Base-by-base conservation (phyloP, 805 yeast genomes). In the Saccharomycopsis synnaedendra region DNA sequence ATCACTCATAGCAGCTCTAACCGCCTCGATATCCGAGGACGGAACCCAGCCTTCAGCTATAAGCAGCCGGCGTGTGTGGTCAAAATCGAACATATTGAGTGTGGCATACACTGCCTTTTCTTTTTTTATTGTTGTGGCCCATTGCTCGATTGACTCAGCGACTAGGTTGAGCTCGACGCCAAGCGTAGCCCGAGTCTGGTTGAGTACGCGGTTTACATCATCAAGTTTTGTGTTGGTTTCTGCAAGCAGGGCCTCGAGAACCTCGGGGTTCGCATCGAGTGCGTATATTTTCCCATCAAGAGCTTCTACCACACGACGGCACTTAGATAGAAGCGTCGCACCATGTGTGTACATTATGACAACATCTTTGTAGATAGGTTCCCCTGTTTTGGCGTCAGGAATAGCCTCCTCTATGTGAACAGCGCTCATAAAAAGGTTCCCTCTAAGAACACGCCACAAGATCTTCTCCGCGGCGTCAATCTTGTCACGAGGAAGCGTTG, bases 31-130 rank as follows among this genome's bases (percentile, higher is more conserved):
- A 52, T 88, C 96, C 53, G 76, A 78, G 27, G 80, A 72, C 38
- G 99, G 97, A 27, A 86, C 70, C 99, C 99, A 93, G 33, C 97
- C 98, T 69, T 94, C 97, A 27, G 94, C 95, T 43, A 90, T 76
- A 52, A 93, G 70, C 36, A 95, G 85, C 62, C 84, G 78, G 66
- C 96, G 79, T n/a, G 82, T 69, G 54, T 77, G 85, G 59, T 85
- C 94, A 63, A 81, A 83, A 59, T 85, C 86, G 63, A 87, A 79
- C 58, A 75, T 70, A 64, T 87, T 87, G 69, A 93, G 70, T 0
- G 87, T 75, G 34, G 81, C 72, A 64, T 82, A 88, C 10, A 89
- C 80, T 9, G 87, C 82, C 61, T 85, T 85, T 64, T 93, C 99
- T 62, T 87, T 78, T 49, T 78, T 78, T 32, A 81, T 66, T 28